Percentiles rank a stretch among this genome's conserved stretches.
Conservation (phyloP, 768 basidiomycete species). For the Auricularia sp. region DNA sequence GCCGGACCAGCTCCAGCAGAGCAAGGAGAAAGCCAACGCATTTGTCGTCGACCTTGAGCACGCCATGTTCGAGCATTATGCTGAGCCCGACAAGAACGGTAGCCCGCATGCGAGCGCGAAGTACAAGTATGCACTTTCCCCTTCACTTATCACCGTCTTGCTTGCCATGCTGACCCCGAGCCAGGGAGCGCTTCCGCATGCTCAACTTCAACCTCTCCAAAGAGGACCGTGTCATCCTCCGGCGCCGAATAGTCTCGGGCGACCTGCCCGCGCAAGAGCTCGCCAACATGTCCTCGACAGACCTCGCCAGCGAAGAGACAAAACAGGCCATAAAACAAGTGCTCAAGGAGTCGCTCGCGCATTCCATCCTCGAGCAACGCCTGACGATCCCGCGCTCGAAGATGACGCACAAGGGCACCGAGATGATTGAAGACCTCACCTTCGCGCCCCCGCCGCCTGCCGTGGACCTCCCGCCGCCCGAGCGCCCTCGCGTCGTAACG, state of each 20-base stretch:
- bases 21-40: slow-evolving; percentile 47
- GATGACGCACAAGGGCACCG: slow-evolving; percentile 86
- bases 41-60: slow-evolving; percentile 69
- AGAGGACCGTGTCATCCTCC: slow-evolving; percentile 67
- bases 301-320: slow-evolving; percentile 79
- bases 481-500: not conserved
- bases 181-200: slow-evolving; percentile 84
- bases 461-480: not conserved
- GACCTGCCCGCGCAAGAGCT: slow-evolving; percentile 62
- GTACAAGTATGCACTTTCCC: slow-evolving; percentile 56
- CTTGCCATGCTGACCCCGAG: slow-evolving; percentile 3
- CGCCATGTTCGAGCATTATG: slow-evolving; percentile 64
- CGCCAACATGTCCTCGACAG: slow-evolving; percentile 78
- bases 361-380: slow-evolving; percentile 69
- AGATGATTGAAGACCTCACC: slow-evolving; percentile 71
- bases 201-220: slow-evolving; percentile 82
- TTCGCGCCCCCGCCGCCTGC: not conserved
- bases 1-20: slow-evolving; percentile 46
- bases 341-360: slow-evolving; percentile 72
- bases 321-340: slow-evolving; percentile 74
- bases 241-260: slow-evolving; percentile 63
- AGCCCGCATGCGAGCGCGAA: slow-evolving; percentile 55
- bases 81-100: slow-evolving; percentile 67
- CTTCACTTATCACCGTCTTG: slow-evolving; percentile 1
- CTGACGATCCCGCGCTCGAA: slow-evolving; percentile 58